A percentile compares a stretch with the other conserved stretches of the same genome.
phyloP scores from a whole-genome alignment of 345 rosid genomes.

The Syzygium oleosum region DNA sequence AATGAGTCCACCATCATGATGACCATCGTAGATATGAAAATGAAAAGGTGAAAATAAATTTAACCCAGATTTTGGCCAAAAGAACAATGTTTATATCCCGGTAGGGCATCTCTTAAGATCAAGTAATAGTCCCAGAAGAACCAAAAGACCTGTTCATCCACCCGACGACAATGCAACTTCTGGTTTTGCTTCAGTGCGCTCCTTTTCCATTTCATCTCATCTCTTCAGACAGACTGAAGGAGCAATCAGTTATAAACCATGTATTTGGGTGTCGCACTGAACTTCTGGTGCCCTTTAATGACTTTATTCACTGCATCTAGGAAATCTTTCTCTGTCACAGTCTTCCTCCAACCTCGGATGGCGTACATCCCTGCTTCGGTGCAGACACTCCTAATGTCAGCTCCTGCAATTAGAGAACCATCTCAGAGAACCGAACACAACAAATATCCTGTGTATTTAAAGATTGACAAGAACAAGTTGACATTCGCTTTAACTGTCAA shows the following conservation, averaged over 20 bases:
- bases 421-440: background rate
- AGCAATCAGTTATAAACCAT: conserved; percentile 71
- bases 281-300: conserved; percentile 90
- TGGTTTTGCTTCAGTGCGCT: background rate
- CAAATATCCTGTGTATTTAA: background rate
- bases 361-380: conserved; percentile 96
- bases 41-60: background rate
- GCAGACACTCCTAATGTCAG: conserved; percentile 88
- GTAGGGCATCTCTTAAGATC: background rate
- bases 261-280: conserved; percentile 91
- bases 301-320: conserved; percentile 94
- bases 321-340: conserved; percentile 88
- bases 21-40: background rate
- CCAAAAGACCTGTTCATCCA: background rate
- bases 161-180: background rate
- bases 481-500: background rate
- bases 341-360: conserved; percentile 78
- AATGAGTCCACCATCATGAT: background rate
- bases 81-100: background rate
- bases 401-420: conserved; percentile 23
- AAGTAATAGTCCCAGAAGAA: background rate
- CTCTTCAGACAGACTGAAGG: background rate
- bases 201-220: background rate
- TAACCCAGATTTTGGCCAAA: background rate
- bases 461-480: background rate